A percentile compares a stretch with the other conserved stretches of the same genome.
phyloP scores from a whole-genome alignment of 441 rosid genomes.

The Gossypium schwendimanii region DNA sequence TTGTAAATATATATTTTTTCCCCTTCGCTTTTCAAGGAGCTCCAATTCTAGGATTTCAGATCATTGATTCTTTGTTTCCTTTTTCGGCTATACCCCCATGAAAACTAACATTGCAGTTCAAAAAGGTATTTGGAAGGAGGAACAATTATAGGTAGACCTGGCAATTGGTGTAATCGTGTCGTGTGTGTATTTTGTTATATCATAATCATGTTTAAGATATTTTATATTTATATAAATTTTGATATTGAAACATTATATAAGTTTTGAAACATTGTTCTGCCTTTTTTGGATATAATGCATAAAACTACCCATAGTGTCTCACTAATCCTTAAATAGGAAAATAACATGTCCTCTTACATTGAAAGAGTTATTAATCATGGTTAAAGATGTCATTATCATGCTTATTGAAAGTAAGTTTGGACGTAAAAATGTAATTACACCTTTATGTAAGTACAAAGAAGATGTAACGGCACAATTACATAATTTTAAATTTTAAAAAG shows the following conservation, averaged over 20 bases:
- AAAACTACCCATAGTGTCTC: accelerated
- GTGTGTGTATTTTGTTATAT: not conserved
- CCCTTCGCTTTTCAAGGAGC: conserved; percentile 24
- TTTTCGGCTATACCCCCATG: conserved; percentile 17
- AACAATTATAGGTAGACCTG: conserved; percentile 15
- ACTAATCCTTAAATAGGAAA: too few relatives aligned
- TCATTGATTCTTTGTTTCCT: conserved; percentile 38
- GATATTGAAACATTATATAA: not conserved
- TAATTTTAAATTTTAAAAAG: too few relatives aligned
- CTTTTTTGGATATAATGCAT: too few relatives aligned
- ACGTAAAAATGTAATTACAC: too few relatives aligned
- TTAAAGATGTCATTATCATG: too few relatives aligned
- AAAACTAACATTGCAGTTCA: conserved; percentile 17
- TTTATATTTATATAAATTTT: not conserved
- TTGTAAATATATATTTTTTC: conserved; percentile 30
- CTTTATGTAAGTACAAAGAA: too few relatives aligned
- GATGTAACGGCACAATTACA: too few relatives aligned
- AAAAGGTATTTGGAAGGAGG: conserved; percentile 15
- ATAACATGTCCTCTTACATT: too few relatives aligned
- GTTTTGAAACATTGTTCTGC: not conserved
- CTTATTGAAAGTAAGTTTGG: too few relatives aligned
- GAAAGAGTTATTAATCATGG: too few relatives aligned
- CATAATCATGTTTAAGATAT: not conserved
- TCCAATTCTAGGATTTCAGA: conserved; percentile 33
- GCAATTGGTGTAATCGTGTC: not conserved